Conservation (phyloP, 345 rosid species). For the Moricandia arvensis region DNA sequence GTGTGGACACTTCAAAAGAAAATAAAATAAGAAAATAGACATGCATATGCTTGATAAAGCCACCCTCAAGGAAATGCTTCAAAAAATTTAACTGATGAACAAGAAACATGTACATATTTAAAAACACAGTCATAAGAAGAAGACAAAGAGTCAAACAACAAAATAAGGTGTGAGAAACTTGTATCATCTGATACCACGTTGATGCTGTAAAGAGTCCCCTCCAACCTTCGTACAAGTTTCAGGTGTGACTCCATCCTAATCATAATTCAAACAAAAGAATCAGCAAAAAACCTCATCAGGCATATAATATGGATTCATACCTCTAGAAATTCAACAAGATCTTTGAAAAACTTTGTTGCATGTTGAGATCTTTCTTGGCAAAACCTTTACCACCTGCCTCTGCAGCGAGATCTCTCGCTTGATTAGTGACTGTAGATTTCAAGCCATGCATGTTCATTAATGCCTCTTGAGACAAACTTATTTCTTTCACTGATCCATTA, state of each 20-base stretch:
- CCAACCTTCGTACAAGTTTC: slow-evolving; percentile 68
- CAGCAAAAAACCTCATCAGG: background rate
- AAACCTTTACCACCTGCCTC: slow-evolving; percentile 98
- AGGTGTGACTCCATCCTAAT: slow-evolving; percentile 62
- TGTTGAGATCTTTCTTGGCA: slow-evolving; percentile 83
- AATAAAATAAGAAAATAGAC: slow-evolving; percentile 39
- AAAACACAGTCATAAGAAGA: background rate
- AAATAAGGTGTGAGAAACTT: slow-evolving; percentile 16
- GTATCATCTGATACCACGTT: slow-evolving; percentile 69
- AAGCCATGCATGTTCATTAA: slow-evolving; percentile 57
- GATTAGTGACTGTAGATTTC: slow-evolving; percentile 58
- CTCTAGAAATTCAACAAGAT: slow-evolving; percentile 81
- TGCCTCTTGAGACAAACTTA: slow-evolving; percentile 51
- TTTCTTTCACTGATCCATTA: slow-evolving; percentile 44
- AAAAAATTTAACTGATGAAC: slow-evolving; percentile 65
- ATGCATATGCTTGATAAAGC: slow-evolving; percentile 95
- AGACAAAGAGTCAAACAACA: background rate
- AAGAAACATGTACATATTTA: slow-evolving; percentile 6
- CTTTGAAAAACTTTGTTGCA: slow-evolving; percentile 86
- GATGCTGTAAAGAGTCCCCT: slow-evolving; percentile 59
- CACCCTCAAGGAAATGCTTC: slow-evolving; percentile 87
- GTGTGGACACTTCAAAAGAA: background rate
- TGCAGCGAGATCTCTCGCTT: slow-evolving; percentile 67
- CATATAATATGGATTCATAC: slow-evolving; percentile 21
- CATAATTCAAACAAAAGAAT: background rate